Conservation (phyloP, 768 basidiomycete genomes). For the Punctularia strigosozonata region DNA sequence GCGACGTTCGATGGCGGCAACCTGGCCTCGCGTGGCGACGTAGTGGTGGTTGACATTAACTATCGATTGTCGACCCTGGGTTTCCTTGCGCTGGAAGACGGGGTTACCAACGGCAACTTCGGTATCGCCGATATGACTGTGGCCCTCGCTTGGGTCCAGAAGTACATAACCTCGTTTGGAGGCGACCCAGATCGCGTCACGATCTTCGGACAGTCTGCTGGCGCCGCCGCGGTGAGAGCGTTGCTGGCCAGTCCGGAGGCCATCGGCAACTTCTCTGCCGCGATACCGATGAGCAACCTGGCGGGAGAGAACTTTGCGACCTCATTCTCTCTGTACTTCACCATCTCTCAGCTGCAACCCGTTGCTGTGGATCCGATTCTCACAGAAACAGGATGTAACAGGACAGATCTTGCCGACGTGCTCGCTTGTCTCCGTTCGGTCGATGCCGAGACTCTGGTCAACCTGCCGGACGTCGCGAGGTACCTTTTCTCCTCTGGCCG, state of each 20-base stretch:
- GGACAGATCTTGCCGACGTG: slow-evolving; percentile 16
- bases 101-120: slow-evolving; percentile 31
- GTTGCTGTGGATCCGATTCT: slow-evolving; percentile 25
- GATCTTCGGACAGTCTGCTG: slow-evolving; percentile 44
- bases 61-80: slow-evolving; percentile 29
- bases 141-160: slow-evolving; percentile 34
- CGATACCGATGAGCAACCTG: slow-evolving; percentile 30
- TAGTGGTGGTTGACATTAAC: slow-evolving; percentile 26
- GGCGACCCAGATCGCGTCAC: slow-evolving; percentile 42
- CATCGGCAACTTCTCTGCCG: slow-evolving; percentile 21
- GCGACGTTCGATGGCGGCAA: slow-evolving; percentile 31
- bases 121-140: slow-evolving; percentile 32
- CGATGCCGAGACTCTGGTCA: slow-evolving; percentile 24
- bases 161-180: slow-evolving; percentile 44
- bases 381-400: slow-evolving; percentile 28
- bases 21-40: slow-evolving; percentile 30
- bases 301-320: slow-evolving; percentile 35
- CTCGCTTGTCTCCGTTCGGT: slow-evolving; percentile 26
- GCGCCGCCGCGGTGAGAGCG: slow-evolving; percentile 30
- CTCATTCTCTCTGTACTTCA: slow-evolving; percentile 38
- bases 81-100: slow-evolving; percentile 30
- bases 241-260: slow-evolving; percentile 18
- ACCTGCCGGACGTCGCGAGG: slow-evolving; percentile 19
- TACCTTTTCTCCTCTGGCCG: slow-evolving; percentile 10
- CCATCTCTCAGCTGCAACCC: slow-evolving; percentile 26